Evolutionary conservation across 345 rosid species (phyloP).

Genomic region (Mallotus nudiflorus): DNA sequence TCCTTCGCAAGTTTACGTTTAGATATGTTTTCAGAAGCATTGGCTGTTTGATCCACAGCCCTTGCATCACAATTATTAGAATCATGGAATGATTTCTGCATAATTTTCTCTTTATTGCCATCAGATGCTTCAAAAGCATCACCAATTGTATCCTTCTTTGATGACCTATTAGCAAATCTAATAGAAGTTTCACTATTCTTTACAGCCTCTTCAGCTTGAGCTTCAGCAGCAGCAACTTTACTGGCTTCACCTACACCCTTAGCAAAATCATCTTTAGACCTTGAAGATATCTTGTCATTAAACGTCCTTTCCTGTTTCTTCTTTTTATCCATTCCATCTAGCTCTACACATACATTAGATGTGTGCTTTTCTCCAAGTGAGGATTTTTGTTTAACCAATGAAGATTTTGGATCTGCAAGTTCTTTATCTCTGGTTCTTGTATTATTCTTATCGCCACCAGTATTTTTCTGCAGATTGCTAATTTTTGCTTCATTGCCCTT

Average conservation of each 20-base stretch:
- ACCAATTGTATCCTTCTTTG: conserved; percentile 54
- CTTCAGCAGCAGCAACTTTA: conserved; percentile 13
- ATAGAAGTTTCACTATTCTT: conserved; percentile 29
- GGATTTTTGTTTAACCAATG: conserved; percentile 1
- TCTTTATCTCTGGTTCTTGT: conserved; percentile 23
- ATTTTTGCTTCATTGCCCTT: not conserved
- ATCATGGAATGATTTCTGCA: conserved; percentile 26
- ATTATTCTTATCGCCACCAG: not conserved
- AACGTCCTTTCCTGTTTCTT: not conserved
- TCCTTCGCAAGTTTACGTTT: conserved; percentile 23
- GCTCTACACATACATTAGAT: not conserved
- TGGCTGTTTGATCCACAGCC: not conserved
- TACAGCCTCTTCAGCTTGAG: conserved; percentile 32
- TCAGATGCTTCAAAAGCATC: conserved; percentile 23
- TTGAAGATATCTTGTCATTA: conserved; percentile 11
- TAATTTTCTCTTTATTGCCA: conserved; percentile 31
- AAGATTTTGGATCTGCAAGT: conserved; percentile 9
- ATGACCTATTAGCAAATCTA: conserved; percentile 43
- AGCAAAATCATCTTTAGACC: conserved; percentile 21
- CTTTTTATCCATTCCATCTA: not conserved
- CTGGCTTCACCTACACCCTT: conserved; percentile 25
- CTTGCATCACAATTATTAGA: conserved; percentile 17
- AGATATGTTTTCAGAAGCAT: conserved; percentile 21
- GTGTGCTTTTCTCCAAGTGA: not conserved
- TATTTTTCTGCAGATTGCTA: not conserved